Conservation (phyloP, 2,329 filamentous ascomycete species). For the Arthrobotrys conoides region DNA sequence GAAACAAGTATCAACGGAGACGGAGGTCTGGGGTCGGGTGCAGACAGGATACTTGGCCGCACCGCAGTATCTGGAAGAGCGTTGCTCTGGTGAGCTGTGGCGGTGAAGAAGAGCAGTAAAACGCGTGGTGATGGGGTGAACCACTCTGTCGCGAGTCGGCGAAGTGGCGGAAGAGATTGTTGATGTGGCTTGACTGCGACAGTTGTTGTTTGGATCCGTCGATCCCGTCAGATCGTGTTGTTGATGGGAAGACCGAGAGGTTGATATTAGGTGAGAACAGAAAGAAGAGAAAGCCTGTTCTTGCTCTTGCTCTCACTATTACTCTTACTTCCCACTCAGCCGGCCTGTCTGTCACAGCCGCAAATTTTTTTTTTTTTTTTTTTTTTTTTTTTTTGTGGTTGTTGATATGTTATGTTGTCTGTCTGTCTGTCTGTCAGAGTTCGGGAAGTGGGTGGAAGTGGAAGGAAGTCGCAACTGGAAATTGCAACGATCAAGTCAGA, state of each 20-base stretch:
- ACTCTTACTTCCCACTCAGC: not conserved
- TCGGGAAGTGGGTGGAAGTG: slow-evolving; percentile 30
- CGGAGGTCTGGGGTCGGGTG: not conserved
- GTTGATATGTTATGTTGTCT: not conserved
- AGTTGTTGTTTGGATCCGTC: slow-evolving; percentile 37
- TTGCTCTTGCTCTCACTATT: too few relatives aligned
- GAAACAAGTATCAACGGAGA: not conserved
- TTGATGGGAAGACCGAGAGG: slow-evolving; percentile 1
- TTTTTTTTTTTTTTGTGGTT: not conserved
- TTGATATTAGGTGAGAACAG: not conserved
- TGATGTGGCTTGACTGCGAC: slow-evolving; percentile 47
- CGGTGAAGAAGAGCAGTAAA: slow-evolving; percentile 13
- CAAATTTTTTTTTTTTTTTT: slow-evolving; percentile 6
- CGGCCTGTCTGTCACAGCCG: slow-evolving; percentile 37
- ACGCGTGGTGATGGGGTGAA: slow-evolving; percentile 20
- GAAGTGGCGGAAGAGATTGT: slow-evolving; percentile 15
- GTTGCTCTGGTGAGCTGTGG: slow-evolving; percentile 12
- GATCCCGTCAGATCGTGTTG: slow-evolving; percentile 50
- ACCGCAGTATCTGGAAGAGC: not conserved
- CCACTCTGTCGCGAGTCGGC: slow-evolving; percentile 15
- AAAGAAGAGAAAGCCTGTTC: not conserved
- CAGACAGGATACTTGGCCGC: not conserved
- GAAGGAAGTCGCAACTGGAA: slow-evolving; percentile 50
- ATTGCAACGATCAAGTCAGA: slow-evolving; percentile 48
- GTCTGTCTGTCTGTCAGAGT: not conserved